Evolutionary conservation across 2,329 filamentous ascomycete species (phyloP), one percentile per base, ranked within the genome.

Genomic region (Epichloe gansuensis): DNA sequence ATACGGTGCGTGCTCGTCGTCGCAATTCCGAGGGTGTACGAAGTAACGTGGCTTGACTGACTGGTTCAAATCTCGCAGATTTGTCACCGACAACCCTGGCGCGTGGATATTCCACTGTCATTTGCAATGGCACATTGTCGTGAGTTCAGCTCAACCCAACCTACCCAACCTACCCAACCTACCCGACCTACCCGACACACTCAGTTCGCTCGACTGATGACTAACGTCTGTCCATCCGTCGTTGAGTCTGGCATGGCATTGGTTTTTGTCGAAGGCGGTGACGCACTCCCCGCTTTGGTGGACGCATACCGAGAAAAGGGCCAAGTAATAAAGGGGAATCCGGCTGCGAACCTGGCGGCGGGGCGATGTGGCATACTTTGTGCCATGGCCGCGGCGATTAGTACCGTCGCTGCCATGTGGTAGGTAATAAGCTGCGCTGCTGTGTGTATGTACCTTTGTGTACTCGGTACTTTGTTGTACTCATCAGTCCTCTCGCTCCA

Each of bases 101-200:
- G 50, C 50, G 21, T 52, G 50, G 50, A 42, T 52, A n/a, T 47
- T 52, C 36, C 50, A 52, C 36, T 52, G 50, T 36, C 50, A 52
- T 17, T 27, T 52, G 6, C 50, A 52, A 41, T 52, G 50, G 50
- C 50, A 52, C 21, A 23, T 52, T 23, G 44, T 35, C 15, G 50
- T 52, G 17, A 23, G 50, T 51, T 42, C 27, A 31, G 27, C 27
- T 11, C 8, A 31, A 11, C 27, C 27, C 27, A 31, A 31, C 27
- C 27, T 31, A 11, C 27, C 27, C 27, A 31, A 31, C 27, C 27
- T 31, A 11, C 27, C 27, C 27, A 11, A 31, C 27, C 27, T 31
- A 11, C 27, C 27, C 27, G 9, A 31, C 27, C 27, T 31, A 11
- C 27, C 27, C 27, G 27, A 31, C 27, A 31, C 27, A 11, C 27